Evolutionary conservation across 768 basidiomycete species (phyloP), one percentile per base, ranked within the genome.

Genomic region (Boletus sp.): DNA sequence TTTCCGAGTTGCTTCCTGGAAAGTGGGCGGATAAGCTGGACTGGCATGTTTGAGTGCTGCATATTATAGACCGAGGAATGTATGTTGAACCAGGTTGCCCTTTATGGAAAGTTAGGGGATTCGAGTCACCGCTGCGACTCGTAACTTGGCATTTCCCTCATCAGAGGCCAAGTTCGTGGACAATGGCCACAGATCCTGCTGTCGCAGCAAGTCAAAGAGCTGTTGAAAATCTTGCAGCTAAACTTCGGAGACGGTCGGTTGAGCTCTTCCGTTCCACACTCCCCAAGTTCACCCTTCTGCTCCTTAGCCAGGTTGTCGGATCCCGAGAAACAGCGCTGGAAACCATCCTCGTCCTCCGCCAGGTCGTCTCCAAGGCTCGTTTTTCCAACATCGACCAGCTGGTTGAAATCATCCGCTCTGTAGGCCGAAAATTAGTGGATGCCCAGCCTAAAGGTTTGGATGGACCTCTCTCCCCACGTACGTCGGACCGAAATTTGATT

Each of bases 1-100:
- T 99, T 53, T 93, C 89, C n/a, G 76, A 95, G 64, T 76, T 98
- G 38, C 77, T 99, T 51, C 96, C 96, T 11, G 81, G 81, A 52
- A 90, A 96, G 72, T 98, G 95, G 96, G 93, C 90, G 11, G 88
- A 97, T 64, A 85, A 74, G 61, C 80, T 98, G 34, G 90, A 95
- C 77, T 98, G 96, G 96, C 92, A 95, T 63, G 76, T 95, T 41
- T 79, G 57, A 72, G 8, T 42, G 23, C 11, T 30, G 17, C 11
- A 27, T 29, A 19, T 25, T 5, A 23, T 21, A 33, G 17, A 11
- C 23, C 1, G 10, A 30, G 30, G 21, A 44, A 34, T 7, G 15
- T 4, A 15, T 15, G 9, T 17, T 21, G 33, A 3, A 30, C 13
- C 2, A 34, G 4, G 38, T 38, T 55, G 15, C 67, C 17, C 27